Evolutionary conservation across 208 protist genomes (phyloP), one percentile per base, ranked within the genome.

Genomic region (Acanthamoeba triangularis): DNA sequence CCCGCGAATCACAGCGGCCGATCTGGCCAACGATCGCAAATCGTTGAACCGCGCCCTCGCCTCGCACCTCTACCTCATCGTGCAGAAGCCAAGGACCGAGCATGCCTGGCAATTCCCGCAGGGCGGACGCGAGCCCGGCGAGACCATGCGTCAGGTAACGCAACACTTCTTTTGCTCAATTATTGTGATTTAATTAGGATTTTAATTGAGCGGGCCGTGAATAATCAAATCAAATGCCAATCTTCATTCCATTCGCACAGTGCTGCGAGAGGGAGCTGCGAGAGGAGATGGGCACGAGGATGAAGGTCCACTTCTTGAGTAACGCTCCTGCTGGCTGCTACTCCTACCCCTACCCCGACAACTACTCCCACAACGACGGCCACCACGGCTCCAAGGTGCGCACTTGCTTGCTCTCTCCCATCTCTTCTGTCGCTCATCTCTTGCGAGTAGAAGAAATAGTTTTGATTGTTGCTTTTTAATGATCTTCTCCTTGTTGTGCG

Each of bases 61-160:
- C 52, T 54, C 44, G 25, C 33, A 23, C 10, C 87, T 96, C 16
- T 96, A 94, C 52, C 94, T 96, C 52, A 47, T 96, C 94, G 85
- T 96, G 33, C 14, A 85, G 63, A 96, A 96, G 67, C 54, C 82
- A 5, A 16, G 94, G 13, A 35, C 49, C 33, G 47, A 84, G 14
- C 82, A 96, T 85, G 63, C 94, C 10, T 96, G 94, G 94, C 94
- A 96, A 59, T 96, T 96, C 49, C 94, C 94, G 23, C 94, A 96
- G 49, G 94, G 94, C 35, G 94, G 94, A 3, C 52, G 52, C 47
- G 41, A 88, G n/a, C 2, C 30, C 2, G 94, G 87, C 14, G 94
- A 96, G 85, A 94, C 84, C 23, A 84, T 94, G 63, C 94, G 61
- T 13, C 82, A 94, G 41, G 94, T 90, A 25, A n/a, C 18, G 52